Base-by-base conservation (phyloP, 108 stramenopile genomes). In the Aurantiochytrium sp. region DNA sequence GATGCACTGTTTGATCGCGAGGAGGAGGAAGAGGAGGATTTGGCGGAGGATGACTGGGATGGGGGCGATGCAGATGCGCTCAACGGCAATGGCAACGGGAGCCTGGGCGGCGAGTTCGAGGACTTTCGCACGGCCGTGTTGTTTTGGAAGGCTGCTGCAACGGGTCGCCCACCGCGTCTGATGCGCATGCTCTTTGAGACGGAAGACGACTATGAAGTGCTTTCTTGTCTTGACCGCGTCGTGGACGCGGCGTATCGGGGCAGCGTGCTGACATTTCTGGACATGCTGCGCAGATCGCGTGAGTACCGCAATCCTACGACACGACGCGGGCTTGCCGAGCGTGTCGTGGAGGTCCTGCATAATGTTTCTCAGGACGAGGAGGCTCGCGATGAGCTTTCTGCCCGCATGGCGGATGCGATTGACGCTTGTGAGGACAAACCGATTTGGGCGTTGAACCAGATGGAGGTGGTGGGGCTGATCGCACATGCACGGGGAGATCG, bases 381-480 rank as follows among this genome's bases (percentile, higher is more conserved):
- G 45, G 76, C 49, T 14, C 76, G 76, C n/a, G 76, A 83, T 12
- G 76, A 83, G 51, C 76, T 83, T 35, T 53, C 25, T 12, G 45
- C 51, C 19, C 76, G 76, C 51, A 83, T 83, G 76, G 76, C 49
- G n/a, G 76, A 83, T 53, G 51, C 49, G 12, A 83, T 83, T 23
- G 76, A 83, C 28, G 76, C 76, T 43, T 83, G 76, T 3, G 51
- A 83, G 51, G 76, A 83, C 28, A 83, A 83, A 45, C 76, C 76
- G n/a, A 83, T 83, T 35, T 83, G 76, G 76, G 76, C 76, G 19
- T 35, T 83, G 0, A 83, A 83, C 4, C 76, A 83, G 23, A 47
- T 83, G 45, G 49, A 83, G 51, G 76, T 83, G 12, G 76, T 83
- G 19, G 76, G 45, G 23, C 23, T 25, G 6, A 53, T 53, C 4